Evolutionary conservation across 805 yeast genomes (phyloP), one percentile per base, ranked within the genome.

Genomic region (Candida rishiriensis): DNA sequence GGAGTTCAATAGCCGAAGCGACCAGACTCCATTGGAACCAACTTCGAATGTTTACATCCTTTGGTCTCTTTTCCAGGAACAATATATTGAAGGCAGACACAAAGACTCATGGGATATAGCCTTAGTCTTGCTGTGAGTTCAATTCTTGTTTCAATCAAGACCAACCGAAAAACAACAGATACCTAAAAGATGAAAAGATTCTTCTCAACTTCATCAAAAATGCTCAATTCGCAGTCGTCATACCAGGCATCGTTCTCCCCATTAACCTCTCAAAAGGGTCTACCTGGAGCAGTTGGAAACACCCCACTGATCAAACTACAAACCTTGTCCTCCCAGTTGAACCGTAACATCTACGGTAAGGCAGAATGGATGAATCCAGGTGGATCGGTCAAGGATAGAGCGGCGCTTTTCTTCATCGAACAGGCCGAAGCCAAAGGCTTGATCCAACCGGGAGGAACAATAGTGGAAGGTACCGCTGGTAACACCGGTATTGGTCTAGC

Each of bases 401-500:
- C 97, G 13, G 96, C 96, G 0, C 69, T 85, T 32, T 87, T 69
- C 57, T 72, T 88, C 51, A 71, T 88, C 41, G 73, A 83, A 53
- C 89, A 88, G 52, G 96, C 96, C 26, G 96, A 88, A 60, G 60
- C 63, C 31, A 71, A 70, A 48, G 88, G 88, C 2, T 65, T 74
- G 43, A 70, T 88, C 44, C 61, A 68, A 46, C 78, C 88, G 3
- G 93, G 95, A 9, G 96, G 93, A 30, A 88, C 96, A 2, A 78
- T 88, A 29, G 90, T 88, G 14, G 97, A 88, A 65, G 96, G 96
- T 8, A 88, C 96, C 11, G 97, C 97, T 3, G 97, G 97, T 29
- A 88, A 88, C 67, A 88, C 97, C n/a, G 97, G 96, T 14, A 88
- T 88, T 53, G 96, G 96, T 1, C 69, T 88, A 44, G 96, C 96